Conservation (phyloP, 768 basidiomycete genomes). For the Phallus indusiatus region DNA sequence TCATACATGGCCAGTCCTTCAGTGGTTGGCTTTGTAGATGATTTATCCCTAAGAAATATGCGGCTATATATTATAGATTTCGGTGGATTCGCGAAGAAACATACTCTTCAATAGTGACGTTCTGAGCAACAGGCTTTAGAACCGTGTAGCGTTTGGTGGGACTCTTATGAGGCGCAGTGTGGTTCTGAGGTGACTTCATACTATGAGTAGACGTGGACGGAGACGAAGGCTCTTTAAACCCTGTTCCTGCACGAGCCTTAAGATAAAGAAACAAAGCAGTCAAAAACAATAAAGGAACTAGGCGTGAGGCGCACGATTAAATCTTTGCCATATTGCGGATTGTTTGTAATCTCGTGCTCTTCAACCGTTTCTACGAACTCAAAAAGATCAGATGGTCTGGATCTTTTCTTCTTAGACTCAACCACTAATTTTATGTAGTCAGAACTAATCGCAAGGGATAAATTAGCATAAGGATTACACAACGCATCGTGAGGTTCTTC, state of each 20-base stretch:
- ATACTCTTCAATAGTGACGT: constrained; percentile 7
- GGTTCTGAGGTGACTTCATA: no score
- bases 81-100: neutral
- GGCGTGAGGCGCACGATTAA: constrained; percentile 42
- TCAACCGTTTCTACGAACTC: constrained; percentile 79
- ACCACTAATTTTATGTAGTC: constrained; percentile 34
- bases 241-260: constrained; percentile 12
- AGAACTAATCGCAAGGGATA: constrained; percentile 12
- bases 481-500: constrained; percentile 79
- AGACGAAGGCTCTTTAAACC: neutral
- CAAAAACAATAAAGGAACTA: neutral
- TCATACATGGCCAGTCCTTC: constrained; percentile 62
- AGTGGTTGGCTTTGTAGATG: constrained; percentile 26
- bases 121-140: constrained; percentile 25
- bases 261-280: constrained; percentile 16
- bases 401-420: constrained; percentile 38
- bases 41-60: constrained; percentile 43
- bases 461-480: constrained; percentile 35
- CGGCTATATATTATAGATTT: constrained; percentile 35
- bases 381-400: constrained; percentile 52
- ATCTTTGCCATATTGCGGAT: constrained; percentile 43
- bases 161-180: neutral
- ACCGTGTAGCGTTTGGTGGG: constrained; percentile 42
- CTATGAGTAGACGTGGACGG: no score
- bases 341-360: constrained; percentile 48